Conservation (phyloP, 805 yeast genomes). For the Pichia nakasei region DNA sequence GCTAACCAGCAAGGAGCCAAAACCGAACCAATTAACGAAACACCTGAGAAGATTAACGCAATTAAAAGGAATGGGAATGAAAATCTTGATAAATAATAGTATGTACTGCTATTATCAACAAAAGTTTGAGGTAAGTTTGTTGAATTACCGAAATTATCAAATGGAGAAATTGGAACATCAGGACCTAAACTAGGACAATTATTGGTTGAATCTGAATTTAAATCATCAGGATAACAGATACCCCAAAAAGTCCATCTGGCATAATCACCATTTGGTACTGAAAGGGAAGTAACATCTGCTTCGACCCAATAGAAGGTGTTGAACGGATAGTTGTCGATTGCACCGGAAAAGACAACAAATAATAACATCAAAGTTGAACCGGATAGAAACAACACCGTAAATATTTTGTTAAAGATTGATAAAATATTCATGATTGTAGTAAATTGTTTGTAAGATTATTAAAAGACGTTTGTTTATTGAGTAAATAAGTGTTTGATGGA, state of each 20-base stretch:
- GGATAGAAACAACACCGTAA: constrained; percentile 32
- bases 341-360: constrained; percentile 57
- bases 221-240: constrained; percentile 39
- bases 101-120: constrained; percentile 43
- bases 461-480: too few relatives aligned
- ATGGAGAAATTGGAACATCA: constrained; percentile 67
- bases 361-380: constrained; percentile 43
- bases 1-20: constrained; percentile 48
- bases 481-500: too few relatives aligned
- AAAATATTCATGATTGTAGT: not conserved
- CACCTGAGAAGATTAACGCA: constrained; percentile 53
- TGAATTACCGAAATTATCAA: constrained; percentile 57
- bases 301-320: constrained; percentile 61
- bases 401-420: constrained; percentile 11
- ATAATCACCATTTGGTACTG: constrained; percentile 34
- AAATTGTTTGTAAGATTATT: too few relatives aligned
- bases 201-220: constrained; percentile 21
- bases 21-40: constrained; percentile 47
- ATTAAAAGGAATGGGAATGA: constrained; percentile 54
- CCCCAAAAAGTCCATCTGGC: constrained; percentile 88
- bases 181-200: constrained; percentile 41
- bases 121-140: constrained; percentile 46
- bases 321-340: constrained; percentile 49
- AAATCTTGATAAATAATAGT: constrained; percentile 58
- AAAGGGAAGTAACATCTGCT: constrained; percentile 54